Evolutionary conservation across 768 basidiomycete species (phyloP).

Genomic region (Cystobasidiopsis lactophilus): DNA sequence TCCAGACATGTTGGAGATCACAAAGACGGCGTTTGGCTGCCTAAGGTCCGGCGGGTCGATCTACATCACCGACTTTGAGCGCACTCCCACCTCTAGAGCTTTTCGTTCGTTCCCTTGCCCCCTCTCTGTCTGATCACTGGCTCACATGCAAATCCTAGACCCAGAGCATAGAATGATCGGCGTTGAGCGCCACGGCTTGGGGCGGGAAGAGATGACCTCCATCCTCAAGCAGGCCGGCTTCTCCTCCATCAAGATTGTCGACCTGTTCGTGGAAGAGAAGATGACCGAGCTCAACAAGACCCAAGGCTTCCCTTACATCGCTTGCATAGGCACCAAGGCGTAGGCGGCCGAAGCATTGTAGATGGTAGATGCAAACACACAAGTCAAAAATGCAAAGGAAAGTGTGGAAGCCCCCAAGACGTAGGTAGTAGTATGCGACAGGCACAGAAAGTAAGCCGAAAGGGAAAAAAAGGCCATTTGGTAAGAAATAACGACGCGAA

Average conservation of each 20-base stretch:
- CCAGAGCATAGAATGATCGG: neutral
- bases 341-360: too few relatives aligned
- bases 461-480: too few relatives aligned
- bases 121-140: too few relatives aligned
- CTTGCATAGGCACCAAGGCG: neutral
- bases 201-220: neutral
- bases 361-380: too few relatives aligned
- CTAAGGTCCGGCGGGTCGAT: neutral
- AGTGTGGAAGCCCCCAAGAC: too few relatives aligned
- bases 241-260: neutral
- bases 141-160: neutral
- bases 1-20: neutral
- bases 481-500: too few relatives aligned
- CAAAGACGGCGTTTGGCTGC: neutral
- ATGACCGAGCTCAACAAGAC: neutral
- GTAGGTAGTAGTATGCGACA: too few relatives aligned
- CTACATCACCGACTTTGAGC: neutral
- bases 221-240: neutral
- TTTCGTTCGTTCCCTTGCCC: neutral
- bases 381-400: too few relatives aligned
- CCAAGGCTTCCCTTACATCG: neutral
- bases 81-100: neutral
- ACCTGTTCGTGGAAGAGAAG: neutral
- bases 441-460: too few relatives aligned
- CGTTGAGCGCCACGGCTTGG: constrained; percentile 1